phyloP scores from a whole-genome alignment of 805 yeast genomes.

The Kazachstania viticola region DNA sequence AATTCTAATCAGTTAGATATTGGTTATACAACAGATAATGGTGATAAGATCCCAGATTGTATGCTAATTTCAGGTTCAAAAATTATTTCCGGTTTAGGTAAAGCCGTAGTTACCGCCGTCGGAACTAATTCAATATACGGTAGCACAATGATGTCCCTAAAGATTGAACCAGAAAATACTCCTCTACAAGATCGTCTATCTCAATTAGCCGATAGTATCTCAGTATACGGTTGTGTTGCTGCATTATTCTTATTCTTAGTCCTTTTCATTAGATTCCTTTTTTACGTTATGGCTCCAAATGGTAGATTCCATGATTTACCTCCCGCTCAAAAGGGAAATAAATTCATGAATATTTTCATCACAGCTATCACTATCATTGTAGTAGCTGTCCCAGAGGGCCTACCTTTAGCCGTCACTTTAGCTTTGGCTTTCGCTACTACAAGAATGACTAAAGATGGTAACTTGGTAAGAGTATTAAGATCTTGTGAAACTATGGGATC shows the following conservation, averaged over 20 bases:
- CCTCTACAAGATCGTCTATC: constrained; percentile 80
- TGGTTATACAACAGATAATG: constrained; percentile 3
- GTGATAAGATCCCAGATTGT: constrained; percentile 45
- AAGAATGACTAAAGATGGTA: constrained; percentile 93
- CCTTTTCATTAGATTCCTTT: constrained; percentile 63
- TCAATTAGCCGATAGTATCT: constrained; percentile 80
- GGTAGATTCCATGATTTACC: constrained; percentile 34
- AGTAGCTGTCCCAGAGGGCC: constrained; percentile 98
- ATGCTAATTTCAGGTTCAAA: constrained; percentile 87
- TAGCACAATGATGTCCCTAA: constrained; percentile 72
- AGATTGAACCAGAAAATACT: constrained; percentile 68
- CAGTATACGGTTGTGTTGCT: constrained; percentile 85
- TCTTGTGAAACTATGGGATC: constrained; percentile 99
- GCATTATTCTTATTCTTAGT: constrained; percentile 74
- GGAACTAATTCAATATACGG: constrained; percentile 89
- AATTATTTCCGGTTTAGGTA: constrained; percentile 75
- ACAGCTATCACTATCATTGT: constrained; percentile 88
- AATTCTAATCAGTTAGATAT: constrained; percentile 8
- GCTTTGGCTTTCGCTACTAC: constrained; percentile 97
- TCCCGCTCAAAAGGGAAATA: constrained; percentile 70
- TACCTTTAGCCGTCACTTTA: constrained; percentile 92
- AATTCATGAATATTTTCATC: constrained; percentile 74
- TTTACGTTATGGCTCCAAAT: constrained; percentile 35
- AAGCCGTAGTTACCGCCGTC: constrained; percentile 78
- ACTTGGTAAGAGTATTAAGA: constrained; percentile 83